Conservation (phyloP, 768 basidiomycete genomes). For the Phaeolepiota aurea region DNA sequence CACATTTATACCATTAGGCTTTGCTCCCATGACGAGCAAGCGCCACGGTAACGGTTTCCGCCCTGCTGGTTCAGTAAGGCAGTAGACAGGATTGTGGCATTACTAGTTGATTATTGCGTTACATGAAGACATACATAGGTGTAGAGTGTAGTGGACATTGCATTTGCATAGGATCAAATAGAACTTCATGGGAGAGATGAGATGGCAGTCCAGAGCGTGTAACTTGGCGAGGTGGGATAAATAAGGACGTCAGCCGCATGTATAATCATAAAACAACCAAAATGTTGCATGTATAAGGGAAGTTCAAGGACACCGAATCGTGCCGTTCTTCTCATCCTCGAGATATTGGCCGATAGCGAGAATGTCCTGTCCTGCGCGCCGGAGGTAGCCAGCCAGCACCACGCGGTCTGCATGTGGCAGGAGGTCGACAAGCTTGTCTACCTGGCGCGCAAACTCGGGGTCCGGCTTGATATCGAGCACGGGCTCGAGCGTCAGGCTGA, state of each 20-base stretch:
- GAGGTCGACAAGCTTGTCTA: slow-evolving; percentile 63
- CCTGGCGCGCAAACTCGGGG: slow-evolving; percentile 55
- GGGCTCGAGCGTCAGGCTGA: slow-evolving; percentile 18
- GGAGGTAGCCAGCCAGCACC: slow-evolving; percentile 64
- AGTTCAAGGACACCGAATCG: slow-evolving; percentile 24
- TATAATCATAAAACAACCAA: background rate
- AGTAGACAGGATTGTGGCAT: slow-evolving; percentile 5
- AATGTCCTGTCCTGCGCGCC: slow-evolving; percentile 70
- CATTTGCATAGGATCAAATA: too few relatives aligned
- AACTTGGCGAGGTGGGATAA: background rate
- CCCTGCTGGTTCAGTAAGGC: slow-evolving; percentile 25
- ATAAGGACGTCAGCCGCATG: slow-evolving; percentile 4
- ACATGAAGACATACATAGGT: background rate
- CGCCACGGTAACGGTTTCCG: slow-evolving; percentile 34
- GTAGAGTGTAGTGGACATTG: background rate
- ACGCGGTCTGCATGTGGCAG: slow-evolving; percentile 65
- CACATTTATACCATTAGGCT: slow-evolving; percentile 21
- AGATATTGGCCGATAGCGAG: slow-evolving; percentile 82
- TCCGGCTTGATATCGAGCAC: slow-evolving; percentile 29
- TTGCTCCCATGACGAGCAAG: slow-evolving; percentile 28
- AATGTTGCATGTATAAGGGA: background rate
- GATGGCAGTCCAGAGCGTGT: background rate
- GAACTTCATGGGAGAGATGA: too few relatives aligned
- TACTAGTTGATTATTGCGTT: slow-evolving; percentile 5
- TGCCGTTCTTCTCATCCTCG: slow-evolving; percentile 76